Evolutionary conservation across 1,284 basidiomycete genomes (phyloP).

Genomic region (Heterobasidion annosum): DNA sequence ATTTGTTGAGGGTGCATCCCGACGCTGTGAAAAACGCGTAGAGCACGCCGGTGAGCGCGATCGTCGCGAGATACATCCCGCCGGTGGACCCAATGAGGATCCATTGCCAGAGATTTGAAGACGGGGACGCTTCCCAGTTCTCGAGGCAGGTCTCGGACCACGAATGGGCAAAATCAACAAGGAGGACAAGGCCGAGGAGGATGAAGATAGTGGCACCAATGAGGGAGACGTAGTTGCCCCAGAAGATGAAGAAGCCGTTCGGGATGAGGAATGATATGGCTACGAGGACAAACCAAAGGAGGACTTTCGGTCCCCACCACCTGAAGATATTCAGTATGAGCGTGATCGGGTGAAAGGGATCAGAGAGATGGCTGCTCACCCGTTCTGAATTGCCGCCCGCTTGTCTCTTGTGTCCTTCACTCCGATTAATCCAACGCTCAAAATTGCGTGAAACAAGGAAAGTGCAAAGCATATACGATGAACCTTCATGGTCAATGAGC

Average conservation of each 20-base stretch:
- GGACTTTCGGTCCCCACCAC: slow-evolving; percentile 98
- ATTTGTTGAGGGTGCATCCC: slow-evolving; percentile 85
- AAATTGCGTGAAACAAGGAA: slow-evolving; percentile 80
- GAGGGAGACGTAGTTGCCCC: slow-evolving; percentile 89
- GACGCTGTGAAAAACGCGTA: slow-evolving; percentile 88
- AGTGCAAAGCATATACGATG: slow-evolving; percentile 97
- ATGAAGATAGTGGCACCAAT: slow-evolving; percentile 94
- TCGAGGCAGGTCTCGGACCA: slow-evolving; percentile 98
- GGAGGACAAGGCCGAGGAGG: slow-evolving; percentile 90
- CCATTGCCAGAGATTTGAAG: slow-evolving; percentile 93
- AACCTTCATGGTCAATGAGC: slow-evolving; percentile 39
- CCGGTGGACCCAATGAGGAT: slow-evolving; percentile 92
- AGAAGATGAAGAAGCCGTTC: slow-evolving; percentile 92
- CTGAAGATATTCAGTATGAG: slow-evolving; percentile 26
- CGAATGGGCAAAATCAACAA: slow-evolving; percentile 98
- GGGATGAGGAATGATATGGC: slow-evolving; percentile 86
- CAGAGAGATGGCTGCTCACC: slow-evolving; percentile 36
- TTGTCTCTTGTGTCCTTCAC: slow-evolving; percentile 87
- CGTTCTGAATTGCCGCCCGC: slow-evolving; percentile 94
- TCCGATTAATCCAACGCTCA: slow-evolving; percentile 76
- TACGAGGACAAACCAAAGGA: slow-evolving; percentile 77
- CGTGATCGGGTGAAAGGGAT: background rate
- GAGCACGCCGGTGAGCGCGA: slow-evolving; percentile 81
- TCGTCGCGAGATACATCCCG: slow-evolving; percentile 76
- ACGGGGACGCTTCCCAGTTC: slow-evolving; percentile 79